Percentiles rank a stretch among this genome's conserved stretches.
Conservation (phyloP, 306 rosid genomes). For the Medicago ruthenica region DNA sequence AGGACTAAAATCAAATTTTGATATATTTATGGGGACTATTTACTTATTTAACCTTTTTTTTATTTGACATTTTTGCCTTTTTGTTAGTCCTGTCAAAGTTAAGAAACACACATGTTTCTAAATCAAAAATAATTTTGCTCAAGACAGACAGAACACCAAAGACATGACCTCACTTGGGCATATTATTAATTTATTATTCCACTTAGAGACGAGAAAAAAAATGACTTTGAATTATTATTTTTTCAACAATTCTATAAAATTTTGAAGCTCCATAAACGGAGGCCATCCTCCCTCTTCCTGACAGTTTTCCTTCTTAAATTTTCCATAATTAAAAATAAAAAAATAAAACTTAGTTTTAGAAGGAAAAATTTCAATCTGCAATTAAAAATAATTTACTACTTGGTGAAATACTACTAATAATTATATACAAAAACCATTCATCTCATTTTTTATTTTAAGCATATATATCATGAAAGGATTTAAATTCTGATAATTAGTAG, state of each 20-base stretch:
- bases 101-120: neutral
- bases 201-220: neutral
- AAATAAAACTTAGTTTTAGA: neutral
- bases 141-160: constrained; percentile 7
- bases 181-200: neutral
- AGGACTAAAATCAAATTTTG: too few species aligned
- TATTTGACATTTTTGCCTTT: neutral
- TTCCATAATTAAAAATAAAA: neutral
- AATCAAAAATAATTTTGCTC: neutral
- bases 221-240: neutral
- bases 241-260: neutral
- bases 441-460: neutral
- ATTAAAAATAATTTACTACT: neutral
- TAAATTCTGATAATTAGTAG: too few species aligned
- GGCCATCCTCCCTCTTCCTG: neutral
- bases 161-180: neutral
- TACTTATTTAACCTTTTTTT: neutral
- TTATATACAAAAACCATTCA: neutral
- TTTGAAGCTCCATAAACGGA: neutral
- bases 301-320: neutral
- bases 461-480: neutral
- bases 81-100: too few species aligned
- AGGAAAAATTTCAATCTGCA: constrained; percentile 3
- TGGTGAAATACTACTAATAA: neutral
- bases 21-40: too few species aligned